Percentiles rank a stretch among this genome's conserved stretches.
Conservation (phyloP, 495 filamentous ascomycete species). For the Podospora fimiseda region DNA sequence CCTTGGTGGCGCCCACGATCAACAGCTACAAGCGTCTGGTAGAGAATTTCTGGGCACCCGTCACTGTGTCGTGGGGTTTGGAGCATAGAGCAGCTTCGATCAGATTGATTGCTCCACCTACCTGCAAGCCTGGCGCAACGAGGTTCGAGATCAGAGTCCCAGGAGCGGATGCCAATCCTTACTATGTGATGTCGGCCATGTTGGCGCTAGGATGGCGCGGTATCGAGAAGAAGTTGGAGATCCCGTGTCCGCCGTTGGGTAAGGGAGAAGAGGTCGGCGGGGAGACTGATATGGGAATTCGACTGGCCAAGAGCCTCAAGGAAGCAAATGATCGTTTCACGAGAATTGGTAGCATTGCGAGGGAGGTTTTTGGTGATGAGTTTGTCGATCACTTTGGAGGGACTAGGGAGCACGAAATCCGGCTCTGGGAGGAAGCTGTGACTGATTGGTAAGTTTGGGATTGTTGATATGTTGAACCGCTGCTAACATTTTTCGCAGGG, state of each 20-base stretch:
- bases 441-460: conserved; percentile 70
- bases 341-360: conserved; percentile 68
- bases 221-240: conserved; percentile 80
- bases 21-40: conserved; percentile 97
- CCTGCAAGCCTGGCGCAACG: conserved; percentile 72
- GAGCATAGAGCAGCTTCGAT: conserved; percentile 93
- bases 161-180: conserved; percentile 85
- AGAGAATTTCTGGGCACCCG: conserved; percentile 98
- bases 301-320: conserved; percentile 73
- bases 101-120: conserved; percentile 81
- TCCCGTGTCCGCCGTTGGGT: conserved; percentile 73
- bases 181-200: conserved; percentile 80
- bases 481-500: conserved; percentile 35
- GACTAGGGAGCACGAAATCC: conserved; percentile 84
- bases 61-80: conserved; percentile 93
- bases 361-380: conserved; percentile 86
- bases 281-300: conserved; percentile 54
- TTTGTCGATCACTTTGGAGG: conserved; percentile 96
- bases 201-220: conserved; percentile 83
- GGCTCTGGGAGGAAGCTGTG: conserved; percentile 89
- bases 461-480: not conserved
- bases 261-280: conserved; percentile 76
- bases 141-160: conserved; percentile 87
- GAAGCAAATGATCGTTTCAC: conserved; percentile 76
- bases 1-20: conserved; percentile 83